Evolutionary conservation across 1,284 basidiomycete genomes (phyloP).

Genomic region (Microbotryomycetes sp.): DNA sequence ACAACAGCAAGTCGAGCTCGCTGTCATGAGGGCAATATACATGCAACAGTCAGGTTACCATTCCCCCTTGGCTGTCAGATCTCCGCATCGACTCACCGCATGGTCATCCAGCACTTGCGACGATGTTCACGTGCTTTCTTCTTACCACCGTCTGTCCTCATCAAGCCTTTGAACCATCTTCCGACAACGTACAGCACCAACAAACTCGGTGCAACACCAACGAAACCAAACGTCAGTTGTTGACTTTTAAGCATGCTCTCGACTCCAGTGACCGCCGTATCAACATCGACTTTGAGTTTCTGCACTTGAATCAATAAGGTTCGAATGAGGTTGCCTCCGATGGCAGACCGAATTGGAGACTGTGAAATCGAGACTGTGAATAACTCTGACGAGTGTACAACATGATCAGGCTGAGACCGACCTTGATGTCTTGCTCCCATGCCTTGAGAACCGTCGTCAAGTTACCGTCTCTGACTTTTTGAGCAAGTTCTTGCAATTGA

Average conservation of each 20-base stretch:
- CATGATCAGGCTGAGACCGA: slow-evolving; percentile 28
- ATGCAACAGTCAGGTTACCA: too few relatives aligned
- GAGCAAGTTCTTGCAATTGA: slow-evolving; percentile 60
- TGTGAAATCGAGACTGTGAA: slow-evolving; percentile 20
- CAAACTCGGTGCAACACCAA: slow-evolving; percentile 83
- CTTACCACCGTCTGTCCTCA: slow-evolving; percentile 20
- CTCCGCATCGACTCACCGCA: slow-evolving; percentile 40
- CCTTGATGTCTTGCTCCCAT: slow-evolving; percentile 86
- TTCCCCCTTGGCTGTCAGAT: too few relatives aligned
- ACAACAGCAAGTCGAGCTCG: slow-evolving; percentile 41
- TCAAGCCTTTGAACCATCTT: slow-evolving; percentile 47
- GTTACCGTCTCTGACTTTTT: slow-evolving; percentile 70
- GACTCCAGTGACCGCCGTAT: slow-evolving; percentile 74
- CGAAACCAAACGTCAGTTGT: slow-evolving; percentile 93
- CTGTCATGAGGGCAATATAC: slow-evolving; percentile 11
- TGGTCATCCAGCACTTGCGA: slow-evolving; percentile 42
- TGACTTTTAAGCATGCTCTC: slow-evolving; percentile 91
- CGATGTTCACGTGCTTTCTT: slow-evolving; percentile 44
- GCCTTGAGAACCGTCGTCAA: slow-evolving; percentile 79
- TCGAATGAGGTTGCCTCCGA: slow-evolving; percentile 75
- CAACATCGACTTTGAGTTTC: slow-evolving; percentile 94
- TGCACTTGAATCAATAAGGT: slow-evolving; percentile 89
- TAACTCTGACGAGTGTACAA: background rate
- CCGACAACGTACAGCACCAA: slow-evolving; percentile 58
- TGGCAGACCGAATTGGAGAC: slow-evolving; percentile 69